Evolutionary conservation across 2,329 filamentous ascomycete genomes (phyloP).

Genomic region (Ambrosiella xylebori): DNA sequence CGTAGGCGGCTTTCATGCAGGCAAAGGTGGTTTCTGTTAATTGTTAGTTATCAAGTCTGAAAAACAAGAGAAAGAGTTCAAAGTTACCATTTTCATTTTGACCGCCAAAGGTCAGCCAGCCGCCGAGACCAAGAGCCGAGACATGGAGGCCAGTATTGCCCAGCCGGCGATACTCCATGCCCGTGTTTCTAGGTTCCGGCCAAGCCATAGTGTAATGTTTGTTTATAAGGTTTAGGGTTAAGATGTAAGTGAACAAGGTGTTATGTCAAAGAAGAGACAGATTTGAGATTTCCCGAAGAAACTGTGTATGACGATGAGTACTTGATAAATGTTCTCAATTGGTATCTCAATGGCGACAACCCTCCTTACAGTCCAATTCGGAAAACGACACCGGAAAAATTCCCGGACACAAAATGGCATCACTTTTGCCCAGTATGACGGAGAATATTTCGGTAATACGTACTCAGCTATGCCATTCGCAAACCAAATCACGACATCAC

Average conservation of each 20-base stretch:
- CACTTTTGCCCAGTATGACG: no score
- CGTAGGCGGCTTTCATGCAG: conserved; percentile 45
- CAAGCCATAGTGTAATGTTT: conserved; percentile 22
- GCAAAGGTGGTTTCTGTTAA: conserved; percentile 29
- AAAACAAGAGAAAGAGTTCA: background rate
- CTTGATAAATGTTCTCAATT: no score
- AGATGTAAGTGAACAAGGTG: no score
- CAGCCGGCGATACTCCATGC: conserved; percentile 27
- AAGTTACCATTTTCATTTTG: conserved; percentile 20
- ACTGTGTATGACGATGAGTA: no score
- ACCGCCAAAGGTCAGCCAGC: conserved; percentile 50
- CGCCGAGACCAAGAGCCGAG: conserved; percentile 46
- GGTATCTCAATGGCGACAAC: background rate
- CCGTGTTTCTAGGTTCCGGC: conserved; percentile 27
- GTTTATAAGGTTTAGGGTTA: background rate
- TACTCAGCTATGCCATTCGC: no score
- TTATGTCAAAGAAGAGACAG: background rate
- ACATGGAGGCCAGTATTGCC: conserved; percentile 39
- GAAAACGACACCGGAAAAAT: conserved; percentile 16
- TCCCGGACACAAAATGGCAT: conserved; percentile 13
- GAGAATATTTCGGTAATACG: no score
- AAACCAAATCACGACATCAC: no score
- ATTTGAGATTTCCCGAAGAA: background rate
- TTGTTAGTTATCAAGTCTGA: background rate
- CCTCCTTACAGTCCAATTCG: background rate